Conservation (phyloP, 2,329 filamentous ascomycete species). For the Drechslera avenae region DNA sequence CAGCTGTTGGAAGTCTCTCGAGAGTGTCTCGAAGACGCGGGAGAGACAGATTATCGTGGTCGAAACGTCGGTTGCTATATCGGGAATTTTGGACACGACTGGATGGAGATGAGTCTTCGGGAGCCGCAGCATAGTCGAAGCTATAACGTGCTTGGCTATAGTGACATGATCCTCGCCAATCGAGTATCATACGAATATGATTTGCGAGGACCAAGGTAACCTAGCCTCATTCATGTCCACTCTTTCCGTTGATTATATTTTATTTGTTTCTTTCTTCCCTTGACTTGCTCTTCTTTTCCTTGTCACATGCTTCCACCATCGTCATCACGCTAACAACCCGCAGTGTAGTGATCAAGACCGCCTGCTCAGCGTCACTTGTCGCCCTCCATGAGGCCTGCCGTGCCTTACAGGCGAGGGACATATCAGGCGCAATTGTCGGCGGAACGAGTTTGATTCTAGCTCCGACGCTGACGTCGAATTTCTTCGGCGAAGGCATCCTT, state of each 20-base stretch:
- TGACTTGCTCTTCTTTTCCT: no score
- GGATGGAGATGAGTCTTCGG: not conserved
- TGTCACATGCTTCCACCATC: no score
- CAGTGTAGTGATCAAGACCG: not conserved
- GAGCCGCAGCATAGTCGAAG: not conserved
- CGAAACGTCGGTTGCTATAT: slow-evolving; percentile 29
- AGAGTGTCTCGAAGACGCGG: slow-evolving; percentile 47
- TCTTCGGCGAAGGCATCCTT: slow-evolving; percentile 20
- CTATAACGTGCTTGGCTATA: not conserved
- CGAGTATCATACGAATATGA: slow-evolving; percentile 32
- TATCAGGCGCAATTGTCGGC: slow-evolving; percentile 20
- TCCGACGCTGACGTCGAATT: slow-evolving; percentile 1
- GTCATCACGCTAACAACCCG: no score
- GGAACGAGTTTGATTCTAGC: slow-evolving; percentile 22
- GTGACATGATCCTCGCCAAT: slow-evolving; percentile 30
- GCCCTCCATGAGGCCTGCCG: not conserved
- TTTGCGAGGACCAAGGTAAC: slow-evolving; percentile 17
- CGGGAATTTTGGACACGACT: slow-evolving; percentile 28
- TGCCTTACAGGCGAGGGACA: slow-evolving; percentile 15
- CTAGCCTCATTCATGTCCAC: no score
- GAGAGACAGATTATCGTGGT: slow-evolving; percentile 21
- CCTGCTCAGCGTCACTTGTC: not conserved
- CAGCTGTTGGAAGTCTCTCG: slow-evolving; percentile 31
- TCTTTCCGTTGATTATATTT: no score
- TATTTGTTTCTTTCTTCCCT: no score